Evolutionary conservation across 2,329 filamentous ascomycete genomes (phyloP), one percentile per base, ranked within the genome.

Genomic region (Fusarium gaditjirri): DNA sequence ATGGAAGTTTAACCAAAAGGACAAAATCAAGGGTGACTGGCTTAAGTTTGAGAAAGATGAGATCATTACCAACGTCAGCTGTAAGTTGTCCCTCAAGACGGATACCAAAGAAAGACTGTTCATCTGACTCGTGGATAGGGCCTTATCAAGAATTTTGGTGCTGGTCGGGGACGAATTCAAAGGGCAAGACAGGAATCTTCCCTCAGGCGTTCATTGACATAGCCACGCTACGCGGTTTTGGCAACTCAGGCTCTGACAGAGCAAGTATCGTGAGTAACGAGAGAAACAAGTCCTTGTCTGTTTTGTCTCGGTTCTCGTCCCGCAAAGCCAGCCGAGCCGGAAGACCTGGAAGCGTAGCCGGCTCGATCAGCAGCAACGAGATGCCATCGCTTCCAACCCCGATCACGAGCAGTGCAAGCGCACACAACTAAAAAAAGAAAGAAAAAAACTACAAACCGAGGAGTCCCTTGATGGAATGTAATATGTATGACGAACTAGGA

Each of bases 21-120:
- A 84, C 14, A 77, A 69, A 57, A 58, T 33, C 25, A 81, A 80
- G 27, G 82, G 82, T 33, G 78, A 84, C 16, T 90, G 88, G 88
- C 80, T 90, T n/a, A 84, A 82, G 70, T 88, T 93, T 75, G 90
- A 91, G 35, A 91, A 91, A 77, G 89, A 89, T 25, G 91, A 93
- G 70, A 84, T 86, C 6, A 91, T 92, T 21, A 89, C 86, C 71
- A 93, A 91, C 80, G 93, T 89, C 29, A 82, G 81, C 57, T 88
- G 86, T 86, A 76, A 83, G 86, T 84, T 38, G 11, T 29, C 27
- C 33, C 14, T 25, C 8, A 14, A 38, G 9, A 21, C 9, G 42
- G 36, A 19, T 29, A 21, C 21, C 21, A 19, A 38, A n/a, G 21
- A 39, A 35, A 29, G 21, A 10, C 16, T 23, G 29, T 17, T 53